Conservation (phyloP, 495 filamentous ascomycete genomes). For the Lophiotrema nucula region DNA sequence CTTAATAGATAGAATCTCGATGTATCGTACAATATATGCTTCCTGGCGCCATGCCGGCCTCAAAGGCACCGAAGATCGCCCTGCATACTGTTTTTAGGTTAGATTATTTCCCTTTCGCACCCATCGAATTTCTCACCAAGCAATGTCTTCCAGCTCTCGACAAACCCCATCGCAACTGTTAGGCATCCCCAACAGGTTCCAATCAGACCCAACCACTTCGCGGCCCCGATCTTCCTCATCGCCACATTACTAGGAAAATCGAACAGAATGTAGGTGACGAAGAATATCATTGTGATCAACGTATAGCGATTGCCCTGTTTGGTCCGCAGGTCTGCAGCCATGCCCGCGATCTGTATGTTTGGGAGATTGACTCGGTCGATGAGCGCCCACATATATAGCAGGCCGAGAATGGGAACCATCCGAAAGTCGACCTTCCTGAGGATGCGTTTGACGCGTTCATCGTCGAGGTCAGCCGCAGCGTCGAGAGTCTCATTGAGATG, state of each 20-base stretch:
- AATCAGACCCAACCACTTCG: conserved; percentile 5
- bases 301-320: conserved; percentile 6
- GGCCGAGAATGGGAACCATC: conserved; percentile 11
- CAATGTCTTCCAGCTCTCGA: background rate
- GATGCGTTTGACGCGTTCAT: background rate
- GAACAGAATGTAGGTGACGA: conserved; percentile 11
- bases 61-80: conserved; percentile 10
- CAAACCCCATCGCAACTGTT: conserved; percentile 3
- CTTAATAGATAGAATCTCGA: too few relatives aligned
- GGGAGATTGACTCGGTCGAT: conserved; percentile 16
- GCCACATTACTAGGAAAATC: conserved; percentile 3
- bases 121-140: background rate
- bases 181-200: conserved; percentile 3
- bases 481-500: background rate
- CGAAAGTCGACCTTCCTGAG: conserved; percentile 12
- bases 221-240: conserved; percentile 1
- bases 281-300: conserved; percentile 6
- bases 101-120: background rate
- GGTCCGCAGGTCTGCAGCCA: conserved; percentile 8
- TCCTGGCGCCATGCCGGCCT: conserved; percentile 14
- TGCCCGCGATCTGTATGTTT: conserved; percentile 13
- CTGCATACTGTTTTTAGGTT: background rate
- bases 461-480: background rate
- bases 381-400: conserved; percentile 7
- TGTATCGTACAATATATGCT: too few relatives aligned